A percentile compares a stretch with the other conserved stretches of the same genome.
Evolutionary conservation across 768 basidiomycete genomes (phyloP).

Genomic region (Boletus reticulatus): DNA sequence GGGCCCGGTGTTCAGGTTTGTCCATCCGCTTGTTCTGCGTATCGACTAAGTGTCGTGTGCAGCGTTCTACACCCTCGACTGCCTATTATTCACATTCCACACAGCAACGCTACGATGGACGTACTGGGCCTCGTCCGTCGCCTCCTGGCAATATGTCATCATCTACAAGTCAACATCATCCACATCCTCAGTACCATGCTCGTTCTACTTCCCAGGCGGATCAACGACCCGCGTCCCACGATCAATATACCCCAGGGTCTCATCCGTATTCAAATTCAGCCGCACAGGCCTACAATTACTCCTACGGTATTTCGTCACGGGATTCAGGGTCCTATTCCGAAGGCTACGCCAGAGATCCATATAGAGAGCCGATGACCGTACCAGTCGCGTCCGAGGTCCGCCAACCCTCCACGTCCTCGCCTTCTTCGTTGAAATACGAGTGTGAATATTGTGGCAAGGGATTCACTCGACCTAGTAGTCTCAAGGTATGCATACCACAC

Average conservation of each 20-base stretch:
- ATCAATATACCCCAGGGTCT: conserved; percentile 28
- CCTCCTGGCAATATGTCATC: conserved; percentile 24
- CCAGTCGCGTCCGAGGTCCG: conserved; percentile 12
- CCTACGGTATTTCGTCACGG: conserved; percentile 19
- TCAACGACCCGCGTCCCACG: conserved; percentile 26
- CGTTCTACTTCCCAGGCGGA: conserved; percentile 29
- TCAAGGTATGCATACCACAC: conserved; percentile 51
- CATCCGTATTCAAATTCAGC: conserved; percentile 23
- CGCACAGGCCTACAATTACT: conserved; percentile 19
- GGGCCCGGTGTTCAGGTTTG: conserved; percentile 34
- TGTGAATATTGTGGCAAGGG: conserved; percentile 78
- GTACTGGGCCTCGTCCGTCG: conserved; percentile 14
- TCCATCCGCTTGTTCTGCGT: neutral
- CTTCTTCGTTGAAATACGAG: conserved; percentile 60
- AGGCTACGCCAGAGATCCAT: conserved; percentile 10
- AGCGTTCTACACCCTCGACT: conserved; percentile 23
- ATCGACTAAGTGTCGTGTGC: conserved; percentile 2
- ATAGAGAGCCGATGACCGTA: conserved; percentile 14
- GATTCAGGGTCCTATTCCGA: conserved; percentile 20
- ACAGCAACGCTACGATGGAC: conserved; percentile 30
- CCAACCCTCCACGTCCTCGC: conserved; percentile 18
- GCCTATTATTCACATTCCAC: conserved; percentile 20
- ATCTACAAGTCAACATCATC: conserved; percentile 20
- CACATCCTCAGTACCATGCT: conserved; percentile 22
- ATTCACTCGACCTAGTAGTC: conserved; percentile 80